Base-by-base conservation (phyloP, 331 rosid species). In the Ulmus americana region DNA sequence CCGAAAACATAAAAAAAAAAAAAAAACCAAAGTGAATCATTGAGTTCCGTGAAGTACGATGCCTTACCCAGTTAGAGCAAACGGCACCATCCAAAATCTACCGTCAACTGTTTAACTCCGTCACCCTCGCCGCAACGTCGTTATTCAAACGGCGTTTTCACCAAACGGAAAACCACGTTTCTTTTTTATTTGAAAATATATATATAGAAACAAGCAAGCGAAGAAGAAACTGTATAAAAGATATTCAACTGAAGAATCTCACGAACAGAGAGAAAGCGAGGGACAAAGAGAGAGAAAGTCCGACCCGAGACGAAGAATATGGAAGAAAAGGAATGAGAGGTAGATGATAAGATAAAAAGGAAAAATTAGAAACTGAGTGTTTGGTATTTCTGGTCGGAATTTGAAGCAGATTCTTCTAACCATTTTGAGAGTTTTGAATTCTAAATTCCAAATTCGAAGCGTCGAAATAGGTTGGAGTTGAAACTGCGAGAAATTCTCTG, bases 101-200 rank as follows among this genome's bases (percentile, higher is more conserved):
- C 77, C 76, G 70, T 56, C 46, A 12, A 16, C 5, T 5, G 8
- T 1, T 14, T 71, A 68, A 81, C 96, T 71, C 2, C 83, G 97
- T 92, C 73, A 80, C 6, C 11, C 14, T 63, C 66, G 86, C 91
- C 87, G 84, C 76, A 85, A 83, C 96, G 87, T 3, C 84, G 88
- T 85, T 62, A 61, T n/a, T 0, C 4, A 42, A 74, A 88, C 95
- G 87, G 87, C 74, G 85, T 77, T 60, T 15, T 12, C 54, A 42
- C 6, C 65, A 74, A 64, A 86, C 96, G 90, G 96, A 76, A 74
- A 74, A 60, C 58, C 67, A 51, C 69, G 42, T 55, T 67, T 12
- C 16, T 18, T 5, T 54, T 7, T 1, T 28, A 59, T 16, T 45
- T 45, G 38, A 22, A 69, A 51, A 70, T 6, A 18, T 52, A 63